phyloP scores from a whole-genome alignment of 2,329 filamentous ascomycete species.

The Nannizziopsis arthrosporioides region DNA sequence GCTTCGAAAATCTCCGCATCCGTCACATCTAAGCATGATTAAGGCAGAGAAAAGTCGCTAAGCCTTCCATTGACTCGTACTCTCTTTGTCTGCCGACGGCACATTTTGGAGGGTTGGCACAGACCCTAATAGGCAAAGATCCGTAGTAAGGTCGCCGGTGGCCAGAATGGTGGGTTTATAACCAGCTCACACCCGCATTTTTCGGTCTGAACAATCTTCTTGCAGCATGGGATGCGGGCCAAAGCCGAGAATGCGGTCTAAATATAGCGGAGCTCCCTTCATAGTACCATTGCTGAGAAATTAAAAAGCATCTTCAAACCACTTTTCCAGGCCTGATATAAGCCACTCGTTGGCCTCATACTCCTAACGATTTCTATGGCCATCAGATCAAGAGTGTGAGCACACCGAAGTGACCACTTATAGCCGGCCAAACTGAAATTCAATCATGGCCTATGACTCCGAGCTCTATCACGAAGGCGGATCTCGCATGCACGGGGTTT shows the following conservation, averaged over 20 bases:
- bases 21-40: too few species aligned
- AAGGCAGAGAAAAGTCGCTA: background rate
- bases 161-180: background rate
- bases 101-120: conserved; percentile 1
- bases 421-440: too few species aligned
- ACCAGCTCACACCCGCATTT: background rate
- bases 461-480: background rate
- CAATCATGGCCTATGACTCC: background rate
- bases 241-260: too few species aligned
- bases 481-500: background rate
- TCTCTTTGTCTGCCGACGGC: conserved; percentile 6
- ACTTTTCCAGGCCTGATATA: too few species aligned
- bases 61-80: background rate
- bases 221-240: background rate
- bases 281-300: too few species aligned
- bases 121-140: conserved; percentile 2
- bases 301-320: too few species aligned
- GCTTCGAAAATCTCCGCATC: too few species aligned
- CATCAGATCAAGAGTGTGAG: too few species aligned
- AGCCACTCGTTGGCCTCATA: too few species aligned
- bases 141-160: background rate
- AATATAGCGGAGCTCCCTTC: too few species aligned
- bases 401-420: too few species aligned
- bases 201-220: background rate
- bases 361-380: too few species aligned